Conservation (phyloP, 257 asterid species). For the Fraxinus cuspidata region DNA sequence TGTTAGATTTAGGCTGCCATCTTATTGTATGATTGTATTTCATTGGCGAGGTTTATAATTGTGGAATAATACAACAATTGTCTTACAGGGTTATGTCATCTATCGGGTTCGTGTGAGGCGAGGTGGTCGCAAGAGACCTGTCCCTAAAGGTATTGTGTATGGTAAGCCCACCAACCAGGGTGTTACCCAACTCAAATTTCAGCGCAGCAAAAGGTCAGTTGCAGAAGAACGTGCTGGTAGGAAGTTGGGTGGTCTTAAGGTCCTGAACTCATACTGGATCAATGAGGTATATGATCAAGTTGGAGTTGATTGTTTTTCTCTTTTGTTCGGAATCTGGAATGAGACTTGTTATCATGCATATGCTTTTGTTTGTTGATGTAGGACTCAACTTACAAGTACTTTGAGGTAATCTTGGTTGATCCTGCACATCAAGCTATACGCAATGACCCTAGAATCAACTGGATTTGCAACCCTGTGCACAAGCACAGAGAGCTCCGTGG, state of each 20-base stretch:
- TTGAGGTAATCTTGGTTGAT: constrained; percentile 4
- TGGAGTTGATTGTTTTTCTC: neutral
- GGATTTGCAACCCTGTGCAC: constrained; percentile 8
- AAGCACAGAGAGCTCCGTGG: constrained; percentile 7
- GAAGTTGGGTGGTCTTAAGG: neutral
- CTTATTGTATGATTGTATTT: neutral
- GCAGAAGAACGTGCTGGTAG: constrained; percentile 7
- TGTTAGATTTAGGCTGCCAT: neutral
- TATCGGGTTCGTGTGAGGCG: neutral
- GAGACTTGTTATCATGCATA: neutral
- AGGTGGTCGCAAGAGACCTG: constrained; percentile 8
- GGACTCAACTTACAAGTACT: neutral
- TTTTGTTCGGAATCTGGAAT: neutral
- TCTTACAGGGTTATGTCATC: neutral
- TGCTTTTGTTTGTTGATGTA: neutral
- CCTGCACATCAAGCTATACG: constrained; percentile 1
- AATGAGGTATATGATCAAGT: neutral
- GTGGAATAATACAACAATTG: neutral
- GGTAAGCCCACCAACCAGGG: constrained; percentile 5
- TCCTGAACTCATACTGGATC: neutral
- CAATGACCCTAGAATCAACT: neutral
- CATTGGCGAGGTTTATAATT: neutral
- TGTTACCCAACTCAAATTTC: neutral
- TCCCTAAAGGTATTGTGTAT: neutral
- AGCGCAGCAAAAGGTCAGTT: constrained; percentile 5